These are phyloP conservation scores for Barnettozyma sucrosica DNA, from an alignment of 805 yeast genomes.

Conservation along the genomic window DNA sequence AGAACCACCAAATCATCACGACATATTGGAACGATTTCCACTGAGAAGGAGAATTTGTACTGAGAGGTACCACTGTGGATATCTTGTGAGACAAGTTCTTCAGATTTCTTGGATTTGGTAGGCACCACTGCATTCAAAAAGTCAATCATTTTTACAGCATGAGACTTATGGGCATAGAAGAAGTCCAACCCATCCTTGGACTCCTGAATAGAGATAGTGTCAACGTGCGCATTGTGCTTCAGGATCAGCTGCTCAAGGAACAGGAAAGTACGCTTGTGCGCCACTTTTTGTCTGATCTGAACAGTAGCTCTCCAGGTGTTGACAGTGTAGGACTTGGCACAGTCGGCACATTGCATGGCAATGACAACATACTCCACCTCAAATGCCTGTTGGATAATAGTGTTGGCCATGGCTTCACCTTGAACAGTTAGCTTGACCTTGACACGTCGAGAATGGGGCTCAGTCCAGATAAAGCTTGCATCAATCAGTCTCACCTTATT, in stretches of 20 bases:
- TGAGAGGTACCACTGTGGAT: constrained; percentile 84
- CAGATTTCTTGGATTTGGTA: constrained; percentile 72
- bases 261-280: constrained; percentile 93
- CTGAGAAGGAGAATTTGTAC: constrained; percentile 87
- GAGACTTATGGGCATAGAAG: constrained; percentile 81
- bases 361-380: constrained; percentile 91
- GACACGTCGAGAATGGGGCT: constrained; percentile 95
- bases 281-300: constrained; percentile 95
- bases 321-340: constrained; percentile 95
- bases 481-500: constrained; percentile 82
- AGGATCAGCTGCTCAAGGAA: constrained; percentile 93
- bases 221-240: constrained; percentile 87
- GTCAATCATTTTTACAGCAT: constrained; percentile 91
- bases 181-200: constrained; percentile 92
- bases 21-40: constrained; percentile 94
- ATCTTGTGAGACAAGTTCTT: constrained; percentile 87
- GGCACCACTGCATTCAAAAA: constrained; percentile 85
- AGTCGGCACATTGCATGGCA: constrained; percentile 97
- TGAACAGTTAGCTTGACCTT: constrained; percentile 89
- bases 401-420: constrained; percentile 91
- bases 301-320: constrained; percentile 98
- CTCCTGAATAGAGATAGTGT: constrained; percentile 90
- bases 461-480: constrained; percentile 97
- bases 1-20: constrained; percentile 92
- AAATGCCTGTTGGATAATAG: constrained; percentile 88